Percentiles rank a stretch among this genome's conserved stretches.
Evolutionary conservation across 1,284 basidiomycete species (phyloP).

Genomic region (Amylostereum areolatum): DNA sequence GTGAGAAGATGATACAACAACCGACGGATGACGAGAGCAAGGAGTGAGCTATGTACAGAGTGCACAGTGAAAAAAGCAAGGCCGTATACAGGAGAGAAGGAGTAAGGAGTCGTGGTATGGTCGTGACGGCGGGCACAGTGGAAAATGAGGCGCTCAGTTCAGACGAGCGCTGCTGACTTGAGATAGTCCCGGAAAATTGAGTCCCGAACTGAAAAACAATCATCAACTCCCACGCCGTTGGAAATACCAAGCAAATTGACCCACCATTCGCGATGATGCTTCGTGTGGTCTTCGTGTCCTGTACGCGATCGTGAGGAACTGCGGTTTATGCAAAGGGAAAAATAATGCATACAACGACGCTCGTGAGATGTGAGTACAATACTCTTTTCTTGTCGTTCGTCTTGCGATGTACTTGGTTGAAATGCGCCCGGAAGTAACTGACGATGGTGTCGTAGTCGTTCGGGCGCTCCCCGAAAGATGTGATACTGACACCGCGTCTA

Average conservation of each 20-base stretch:
- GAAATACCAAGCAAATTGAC: constrained; percentile 17
- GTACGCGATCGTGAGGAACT: constrained; percentile 7
- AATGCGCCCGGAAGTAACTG: constrained; percentile 79
- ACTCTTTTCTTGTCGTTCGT: constrained; percentile 76
- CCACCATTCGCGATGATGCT: constrained; percentile 74
- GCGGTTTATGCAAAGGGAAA: background rate
- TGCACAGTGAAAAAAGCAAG: background rate
- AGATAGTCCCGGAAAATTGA: constrained; percentile 69
- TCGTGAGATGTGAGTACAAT: constrained; percentile 74
- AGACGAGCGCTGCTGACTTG: constrained; percentile 64
- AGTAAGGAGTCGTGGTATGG: background rate
- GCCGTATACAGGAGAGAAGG: background rate
- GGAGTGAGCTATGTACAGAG: background rate
- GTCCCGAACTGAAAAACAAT: constrained; percentile 47
- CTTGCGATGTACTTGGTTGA: constrained; percentile 71
- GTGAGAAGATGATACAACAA: no score
- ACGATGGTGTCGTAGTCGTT: constrained; percentile 78
- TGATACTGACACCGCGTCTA: constrained; percentile 45
- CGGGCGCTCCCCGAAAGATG: constrained; percentile 71
- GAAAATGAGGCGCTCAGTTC: constrained; percentile 5
- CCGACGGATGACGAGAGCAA: constrained; percentile 3
- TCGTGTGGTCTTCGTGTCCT: constrained; percentile 79
- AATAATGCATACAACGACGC: constrained; percentile 58
- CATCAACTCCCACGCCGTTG: constrained; percentile 9
- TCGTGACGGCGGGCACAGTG: no score